phyloP scores from a whole-genome alignment of 2,329 filamentous ascomycete genomes.

The Cercospora brassicicola region DNA sequence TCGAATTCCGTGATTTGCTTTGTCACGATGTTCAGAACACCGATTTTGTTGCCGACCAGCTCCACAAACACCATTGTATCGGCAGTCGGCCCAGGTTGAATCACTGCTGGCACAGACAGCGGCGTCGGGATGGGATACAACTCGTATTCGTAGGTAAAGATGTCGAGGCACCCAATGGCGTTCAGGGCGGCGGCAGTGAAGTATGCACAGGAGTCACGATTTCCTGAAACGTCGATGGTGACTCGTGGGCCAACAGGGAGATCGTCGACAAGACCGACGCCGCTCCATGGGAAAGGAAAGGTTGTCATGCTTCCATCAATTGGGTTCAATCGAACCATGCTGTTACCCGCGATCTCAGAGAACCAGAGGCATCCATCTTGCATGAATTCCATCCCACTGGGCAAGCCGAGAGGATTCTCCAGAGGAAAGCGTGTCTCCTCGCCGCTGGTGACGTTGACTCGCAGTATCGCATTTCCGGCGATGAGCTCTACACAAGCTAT shows the following conservation, averaged over 20 bases:
- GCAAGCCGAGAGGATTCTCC: not conserved
- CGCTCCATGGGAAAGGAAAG: not conserved
- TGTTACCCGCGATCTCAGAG: not conserved
- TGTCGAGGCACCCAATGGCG: not conserved
- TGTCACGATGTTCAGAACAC: not conserved
- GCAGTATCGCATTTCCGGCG: not conserved
- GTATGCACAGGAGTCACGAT: not conserved
- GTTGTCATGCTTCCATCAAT: not conserved
- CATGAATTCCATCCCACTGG: not conserved
- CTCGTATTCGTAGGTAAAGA: not conserved
- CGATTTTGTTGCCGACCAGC: not conserved
- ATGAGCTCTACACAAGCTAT: not conserved
- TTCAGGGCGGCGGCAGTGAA: not conserved
- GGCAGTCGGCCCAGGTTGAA: not conserved
- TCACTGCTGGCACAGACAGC: not conserved
- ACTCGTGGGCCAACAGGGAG: not conserved
- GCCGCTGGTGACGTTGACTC: not conserved
- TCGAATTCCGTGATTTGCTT: not conserved
- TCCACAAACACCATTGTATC: not conserved
- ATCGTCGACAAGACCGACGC: not conserved
- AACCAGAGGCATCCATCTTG: not conserved
- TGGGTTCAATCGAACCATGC: not conserved
- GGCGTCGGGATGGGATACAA: not conserved
- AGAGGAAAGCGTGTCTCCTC: not conserved
- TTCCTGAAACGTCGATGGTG: not conserved